Percentiles rank a stretch among this genome's conserved stretches.
phyloP scores from a whole-genome alignment of 2,329 filamentous ascomycete species.

The Trichoderma koningii region DNA sequence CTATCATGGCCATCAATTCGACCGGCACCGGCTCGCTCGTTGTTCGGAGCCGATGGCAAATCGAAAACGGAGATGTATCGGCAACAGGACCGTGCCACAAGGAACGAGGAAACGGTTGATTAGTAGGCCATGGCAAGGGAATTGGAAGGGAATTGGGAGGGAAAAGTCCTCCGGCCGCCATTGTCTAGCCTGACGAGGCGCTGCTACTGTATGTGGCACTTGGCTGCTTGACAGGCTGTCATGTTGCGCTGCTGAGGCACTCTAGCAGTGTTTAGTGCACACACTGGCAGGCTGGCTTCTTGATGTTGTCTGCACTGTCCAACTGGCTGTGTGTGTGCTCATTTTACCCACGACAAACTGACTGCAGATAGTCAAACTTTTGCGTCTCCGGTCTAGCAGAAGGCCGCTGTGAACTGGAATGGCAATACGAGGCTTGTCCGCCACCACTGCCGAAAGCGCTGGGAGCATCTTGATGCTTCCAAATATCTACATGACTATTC shows the following conservation, averaged over 20 bases:
- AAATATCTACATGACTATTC: background rate
- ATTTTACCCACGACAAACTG: background rate
- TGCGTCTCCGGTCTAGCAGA: conserved; percentile 7
- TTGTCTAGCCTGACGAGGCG: conserved; percentile 5
- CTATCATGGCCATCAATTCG: background rate
- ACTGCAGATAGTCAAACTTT: conserved; percentile 13
- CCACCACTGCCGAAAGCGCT: background rate
- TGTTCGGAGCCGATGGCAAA: conserved; percentile 16
- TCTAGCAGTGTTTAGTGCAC: conserved; percentile 12
- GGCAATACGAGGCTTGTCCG: conserved; percentile 15
- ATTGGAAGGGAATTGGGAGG: background rate
- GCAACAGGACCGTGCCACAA: background rate
- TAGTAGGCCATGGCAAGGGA: background rate
- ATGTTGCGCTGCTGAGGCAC: conserved; percentile 21
- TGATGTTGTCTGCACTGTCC: background rate
- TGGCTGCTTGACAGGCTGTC: conserved; percentile 24
- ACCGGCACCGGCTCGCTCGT: background rate
- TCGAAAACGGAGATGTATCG: conserved; percentile 14
- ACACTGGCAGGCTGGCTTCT: background rate
- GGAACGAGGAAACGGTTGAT: background rate
- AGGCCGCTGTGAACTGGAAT: conserved; percentile 20
- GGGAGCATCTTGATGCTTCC: background rate
- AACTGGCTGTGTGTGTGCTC: conserved; percentile 14
- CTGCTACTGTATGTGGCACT: conserved; percentile 9
- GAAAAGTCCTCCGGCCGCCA: background rate